Base-by-base conservation (phyloP, 768 basidiomycete species). In the Boletus patriciae region DNA sequence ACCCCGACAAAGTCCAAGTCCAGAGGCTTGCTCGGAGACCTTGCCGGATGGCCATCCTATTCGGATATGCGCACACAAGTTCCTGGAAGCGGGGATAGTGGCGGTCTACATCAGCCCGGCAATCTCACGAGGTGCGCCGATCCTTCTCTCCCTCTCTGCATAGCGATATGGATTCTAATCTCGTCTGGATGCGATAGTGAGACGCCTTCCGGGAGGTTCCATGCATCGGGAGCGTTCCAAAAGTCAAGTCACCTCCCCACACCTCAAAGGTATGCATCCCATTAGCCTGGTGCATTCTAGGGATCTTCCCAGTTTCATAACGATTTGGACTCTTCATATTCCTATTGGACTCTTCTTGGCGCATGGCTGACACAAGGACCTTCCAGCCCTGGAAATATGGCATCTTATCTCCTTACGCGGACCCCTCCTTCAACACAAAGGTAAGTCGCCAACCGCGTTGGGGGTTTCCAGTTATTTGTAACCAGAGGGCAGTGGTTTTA, bases 371-470 rank as follows among this genome's bases (percentile, higher is more conserved):
- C 58, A 40, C n/a, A 42, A 48, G 49, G 42, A 34, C 55, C 31
- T 55, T 55, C 46, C 44, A 77, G 76, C 52, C 75, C 76, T 21
- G 69, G 62, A 60, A 71, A 72, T 55, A 48, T 73, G 37, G 49
- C 64, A 38, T 65, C 68, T 38, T 74, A 75, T 61, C 67, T 69
- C 9, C 57, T 54, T 54, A 59, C 62, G 57, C 63, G 54, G 58
- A 54, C 59, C 9, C 50, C 61, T 52, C 42, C 53, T 9, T 51
- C 47, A 25, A 18, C 19, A 7, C 66, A 60, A 58, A 58, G 47
- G 69, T 72, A 54, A 60, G 70, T 52, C 27, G 9, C 15, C 21
- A 23, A 23, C 18, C 42, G 8, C 43, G 23, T 52, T 48, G 19
- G 38, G 45, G 45, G 37, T 45, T 42, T 0, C 13, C 7, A 13